phyloP scores from a whole-genome alignment of 192 early-diverging fungal species.

The Rhizophagus clarus region DNA sequence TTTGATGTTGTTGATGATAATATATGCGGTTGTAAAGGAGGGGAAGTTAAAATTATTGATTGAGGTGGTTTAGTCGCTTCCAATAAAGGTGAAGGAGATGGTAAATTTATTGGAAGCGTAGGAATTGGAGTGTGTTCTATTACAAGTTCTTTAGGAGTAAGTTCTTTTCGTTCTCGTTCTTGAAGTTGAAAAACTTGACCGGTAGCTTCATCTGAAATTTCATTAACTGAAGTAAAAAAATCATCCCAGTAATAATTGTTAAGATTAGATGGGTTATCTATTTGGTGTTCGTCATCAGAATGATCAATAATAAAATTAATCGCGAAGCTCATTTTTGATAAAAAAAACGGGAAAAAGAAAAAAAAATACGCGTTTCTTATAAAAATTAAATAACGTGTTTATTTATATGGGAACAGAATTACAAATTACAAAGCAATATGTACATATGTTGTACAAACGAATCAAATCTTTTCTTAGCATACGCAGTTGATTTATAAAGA shows the following conservation, averaged over 20 bases:
- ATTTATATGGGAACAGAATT: too few relatives aligned
- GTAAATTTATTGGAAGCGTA: background rate
- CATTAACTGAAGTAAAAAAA: background rate
- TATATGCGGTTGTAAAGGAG: background rate
- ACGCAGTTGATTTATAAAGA: background rate
- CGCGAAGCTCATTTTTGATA: background rate
- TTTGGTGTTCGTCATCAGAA: background rate
- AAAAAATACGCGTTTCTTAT: too few relatives aligned
- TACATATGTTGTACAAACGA: background rate
- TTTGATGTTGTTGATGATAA: background rate
- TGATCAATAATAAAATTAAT: constrained; percentile 1
- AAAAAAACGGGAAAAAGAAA: too few relatives aligned
- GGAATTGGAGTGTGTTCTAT: background rate
- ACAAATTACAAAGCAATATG: background rate
- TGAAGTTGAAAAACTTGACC: background rate
- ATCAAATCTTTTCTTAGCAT: background rate
- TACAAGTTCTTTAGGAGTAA: background rate
- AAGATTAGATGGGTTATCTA: background rate
- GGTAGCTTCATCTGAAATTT: background rate
- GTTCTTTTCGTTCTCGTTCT: background rate
- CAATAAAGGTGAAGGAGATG: background rate
- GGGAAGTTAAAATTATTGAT: background rate
- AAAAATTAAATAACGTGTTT: too few relatives aligned
- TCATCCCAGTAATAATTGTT: background rate
- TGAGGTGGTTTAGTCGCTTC: background rate